Evolutionary conservation across 2,329 filamentous ascomycete genomes (phyloP), one percentile per base, ranked within the genome.

Genomic region (Chaetothyriales sp.): DNA sequence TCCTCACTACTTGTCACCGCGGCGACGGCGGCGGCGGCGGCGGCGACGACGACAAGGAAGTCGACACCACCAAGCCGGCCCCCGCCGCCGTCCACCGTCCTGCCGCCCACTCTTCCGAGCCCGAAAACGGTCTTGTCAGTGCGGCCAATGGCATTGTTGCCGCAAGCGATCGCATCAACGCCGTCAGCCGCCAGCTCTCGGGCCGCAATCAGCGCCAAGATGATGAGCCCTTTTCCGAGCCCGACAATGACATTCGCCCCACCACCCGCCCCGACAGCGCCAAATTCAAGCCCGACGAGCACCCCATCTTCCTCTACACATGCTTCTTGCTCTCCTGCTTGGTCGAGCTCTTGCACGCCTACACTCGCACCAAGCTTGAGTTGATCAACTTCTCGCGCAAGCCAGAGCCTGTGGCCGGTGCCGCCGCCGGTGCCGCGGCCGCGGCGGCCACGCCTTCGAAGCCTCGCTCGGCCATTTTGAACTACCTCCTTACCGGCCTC

Each of bases 361-460:
- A 97, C 70, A 95, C 89, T 60, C 82, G 89, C 50, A 87, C 89
- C 7, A 99, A 99, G 74, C 81, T 98, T 44, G 94, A 98, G 65
- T 97, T 99, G 65, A 95, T 99, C 73, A 97, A 95, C 67, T 98
- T 95, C 71, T 97, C 94, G 59, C 83, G 90, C 55, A 95, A 89
- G 64, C 84, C 87, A 5, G 87, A 90, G 46, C 77, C 88, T 45
- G 83, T 87, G 60, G n/a, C n/a, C n/a, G n/a, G n/a, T n/a, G n/a
- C n/a, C n/a, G n/a, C n/a, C n/a, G n/a, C n/a, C n/a, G n/a, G n/a
- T n/a, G n/a, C n/a, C n/a, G n/a, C n/a, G n/a, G n/a, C n/a, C n/a
- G n/a, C n/a, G n/a, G 83, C 83, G 9, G 82, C 81, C 50, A 97
- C 92, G 1, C 92, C 92, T 4, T 89, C 94, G 15, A 97, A 97